These are phyloP conservation scores for Hypoxylon sp. DNA, from an alignment of 2,329 filamentous ascomycete species.

Conservation along the genomic window DNA sequence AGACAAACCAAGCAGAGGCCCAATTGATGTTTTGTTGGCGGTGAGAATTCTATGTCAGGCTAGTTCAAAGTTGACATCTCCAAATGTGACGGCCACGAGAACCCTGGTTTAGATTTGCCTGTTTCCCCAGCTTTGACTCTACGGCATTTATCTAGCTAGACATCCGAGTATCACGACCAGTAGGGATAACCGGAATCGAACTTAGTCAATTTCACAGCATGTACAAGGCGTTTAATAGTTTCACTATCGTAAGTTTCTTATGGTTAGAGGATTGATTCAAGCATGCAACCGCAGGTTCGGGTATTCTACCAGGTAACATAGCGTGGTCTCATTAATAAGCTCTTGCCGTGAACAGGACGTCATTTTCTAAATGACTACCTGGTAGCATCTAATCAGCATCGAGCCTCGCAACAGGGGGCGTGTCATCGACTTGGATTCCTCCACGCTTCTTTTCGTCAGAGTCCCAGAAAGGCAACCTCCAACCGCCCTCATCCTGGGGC, in stretches of 20 bases:
- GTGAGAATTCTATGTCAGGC: not conserved
- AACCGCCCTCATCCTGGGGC: slow-evolving; percentile 86
- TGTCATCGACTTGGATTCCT: slow-evolving; percentile 89
- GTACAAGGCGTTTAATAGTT: not conserved
- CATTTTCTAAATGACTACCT: slow-evolving; percentile 1
- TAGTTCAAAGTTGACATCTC: not conserved
- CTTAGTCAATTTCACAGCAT: no score
- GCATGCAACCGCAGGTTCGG: not conserved
- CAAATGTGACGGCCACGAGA: not conserved
- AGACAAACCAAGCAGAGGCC: not conserved
- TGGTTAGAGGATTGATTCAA: not conserved
- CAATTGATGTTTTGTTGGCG: not conserved
- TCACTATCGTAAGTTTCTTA: not conserved
- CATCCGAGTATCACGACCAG: not conserved
- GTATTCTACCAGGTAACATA: not conserved
- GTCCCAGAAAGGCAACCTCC: slow-evolving; percentile 87
- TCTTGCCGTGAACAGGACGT: not conserved
- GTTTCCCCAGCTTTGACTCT: not conserved
- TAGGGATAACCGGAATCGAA: not conserved
- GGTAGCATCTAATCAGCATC: slow-evolving; percentile 77
- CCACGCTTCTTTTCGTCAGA: slow-evolving; percentile 87
- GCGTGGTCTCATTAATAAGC: slow-evolving; percentile 9
- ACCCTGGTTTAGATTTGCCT: not conserved
- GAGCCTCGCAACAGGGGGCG: slow-evolving; percentile 78
- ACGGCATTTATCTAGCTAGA: not conserved